Percentiles rank a stretch among this genome's conserved stretches.
These are phyloP conservation scores for Suhomyces maxii DNA, from an alignment of 1,139 yeast genomes.

Conservation along the genomic window DNA sequence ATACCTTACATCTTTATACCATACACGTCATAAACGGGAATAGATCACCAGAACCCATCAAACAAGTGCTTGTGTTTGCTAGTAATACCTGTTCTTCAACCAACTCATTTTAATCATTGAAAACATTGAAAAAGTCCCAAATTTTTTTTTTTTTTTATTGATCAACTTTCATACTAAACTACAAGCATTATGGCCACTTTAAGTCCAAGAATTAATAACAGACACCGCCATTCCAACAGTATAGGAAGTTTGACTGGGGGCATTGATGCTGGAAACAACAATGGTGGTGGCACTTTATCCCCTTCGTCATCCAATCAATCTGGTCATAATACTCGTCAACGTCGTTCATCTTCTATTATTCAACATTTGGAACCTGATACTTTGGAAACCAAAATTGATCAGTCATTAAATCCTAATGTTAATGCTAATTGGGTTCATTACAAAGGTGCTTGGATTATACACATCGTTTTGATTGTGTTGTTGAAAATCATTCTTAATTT, in stretches of 20 bases:
- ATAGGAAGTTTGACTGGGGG: constrained; percentile 22
- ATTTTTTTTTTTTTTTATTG: neutral
- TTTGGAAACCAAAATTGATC: constrained; percentile 89
- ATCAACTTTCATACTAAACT: neutral
- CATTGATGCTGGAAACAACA: constrained; percentile 11
- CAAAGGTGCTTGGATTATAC: constrained; percentile 95
- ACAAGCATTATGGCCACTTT: constrained; percentile 8
- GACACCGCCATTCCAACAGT: constrained; percentile 17
- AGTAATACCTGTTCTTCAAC: neutral
- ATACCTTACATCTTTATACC: neutral
- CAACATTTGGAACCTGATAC: constrained; percentile 93
- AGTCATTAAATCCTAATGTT: constrained; percentile 81
- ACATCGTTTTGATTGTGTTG: constrained; percentile 74
- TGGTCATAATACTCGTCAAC: constrained; percentile 37
- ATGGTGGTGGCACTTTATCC: constrained; percentile 17
- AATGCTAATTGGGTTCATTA: constrained; percentile 96
- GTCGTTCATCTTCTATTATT: constrained; percentile 56
- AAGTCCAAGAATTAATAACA: constrained; percentile 8
- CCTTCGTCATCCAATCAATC: constrained; percentile 32
- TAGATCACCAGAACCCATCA: neutral
- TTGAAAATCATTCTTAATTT: constrained; percentile 76
- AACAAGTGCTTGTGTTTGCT: neutral
- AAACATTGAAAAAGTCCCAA: neutral
- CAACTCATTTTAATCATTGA: neutral
- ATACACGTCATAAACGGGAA: neutral